Evolutionary conservation across 148 eudicot species (phyloP), one percentile per base, ranked within the genome.

Genomic region (Spergularia bocconei): DNA sequence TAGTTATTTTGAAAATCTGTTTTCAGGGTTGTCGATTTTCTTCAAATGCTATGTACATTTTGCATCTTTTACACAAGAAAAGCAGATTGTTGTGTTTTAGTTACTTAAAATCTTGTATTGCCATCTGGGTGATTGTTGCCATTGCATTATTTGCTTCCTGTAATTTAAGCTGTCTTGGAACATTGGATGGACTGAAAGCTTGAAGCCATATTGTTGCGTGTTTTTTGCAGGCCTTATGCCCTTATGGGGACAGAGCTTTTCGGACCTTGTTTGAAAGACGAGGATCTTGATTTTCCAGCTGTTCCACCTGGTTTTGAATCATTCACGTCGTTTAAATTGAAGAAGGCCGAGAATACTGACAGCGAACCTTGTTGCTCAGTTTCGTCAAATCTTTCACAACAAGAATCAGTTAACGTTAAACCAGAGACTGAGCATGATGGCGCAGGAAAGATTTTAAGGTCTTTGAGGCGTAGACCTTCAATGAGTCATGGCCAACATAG

Each of bases 281-380:
- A 89, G 53, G 91, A 74, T 57, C 79, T 96, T 81, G 98, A 92
- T 72, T 89, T 86, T 79, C 87, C 89, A 56, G 81, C 90, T 38
- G 83, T 92, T 84, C 99, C 99, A 70, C 98, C 99, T 65, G 98
- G 97, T 79, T 96, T 96, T 62, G 98, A 92, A 91, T 84, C 91
- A n/a, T 84, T 86, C 67, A 76, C 92, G 52, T 74, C 91, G 50
- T 88, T 84, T 85, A 84, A 89, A 66, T 68, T 87, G 38, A 85
- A 90, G 80, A 89, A 85, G 77, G 85, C 83, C 8, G 90, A 86
- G 64, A 78, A 76, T 70, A 79, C 79, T 74, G 89, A 88, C 62
- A 78, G 64, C 11, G 83, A 77, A 63, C 79, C 85, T 66, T 77
- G 81, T 69, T 83, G 78, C 76, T 84, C 94, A 44, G 86, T 85